These are phyloP conservation scores for Russula griseocarnosa DNA, from an alignment of 768 basidiomycete species.

Conservation along the genomic window DNA sequence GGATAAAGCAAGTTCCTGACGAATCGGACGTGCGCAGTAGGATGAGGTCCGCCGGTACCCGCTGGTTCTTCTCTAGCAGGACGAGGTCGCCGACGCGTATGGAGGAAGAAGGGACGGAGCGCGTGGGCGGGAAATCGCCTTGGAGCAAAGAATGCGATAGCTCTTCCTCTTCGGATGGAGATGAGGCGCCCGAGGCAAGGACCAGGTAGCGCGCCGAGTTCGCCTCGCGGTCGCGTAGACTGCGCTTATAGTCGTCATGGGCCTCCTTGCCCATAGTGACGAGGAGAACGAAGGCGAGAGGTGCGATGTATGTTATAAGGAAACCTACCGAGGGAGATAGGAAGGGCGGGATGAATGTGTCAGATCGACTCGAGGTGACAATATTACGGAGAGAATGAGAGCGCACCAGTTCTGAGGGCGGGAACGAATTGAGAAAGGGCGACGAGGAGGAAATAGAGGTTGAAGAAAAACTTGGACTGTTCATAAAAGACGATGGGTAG, in stretches of 20 bases:
- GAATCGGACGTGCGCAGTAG: conserved; percentile 83
- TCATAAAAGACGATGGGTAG: conserved; percentile 96
- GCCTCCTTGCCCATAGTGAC: conserved; percentile 99
- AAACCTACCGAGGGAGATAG: conserved; percentile 55
- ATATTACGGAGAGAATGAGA: not conserved
- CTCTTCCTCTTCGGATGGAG: conserved; percentile 29
- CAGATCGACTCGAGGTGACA: not conserved
- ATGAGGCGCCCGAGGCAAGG: conserved; percentile 51
- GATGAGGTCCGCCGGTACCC: conserved; percentile 92
- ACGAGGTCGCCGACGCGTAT: conserved; percentile 90
- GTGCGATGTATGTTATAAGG: conserved; percentile 92
- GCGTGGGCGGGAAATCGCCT: conserved; percentile 36
- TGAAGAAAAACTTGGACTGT: conserved; percentile 99
- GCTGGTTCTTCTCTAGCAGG: conserved; percentile 91
- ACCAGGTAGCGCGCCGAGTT: conserved; percentile 90
- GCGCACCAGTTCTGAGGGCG: conserved; percentile 87
- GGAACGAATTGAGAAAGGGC: conserved; percentile 95
- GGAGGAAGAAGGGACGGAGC: conserved; percentile 81
- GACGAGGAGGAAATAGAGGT: conserved; percentile 95
- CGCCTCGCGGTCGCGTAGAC: conserved; percentile 88
- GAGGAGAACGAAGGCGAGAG: conserved; percentile 88
- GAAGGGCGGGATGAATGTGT: not conserved
- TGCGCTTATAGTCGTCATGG: conserved; percentile 95
- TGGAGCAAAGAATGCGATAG: conserved; percentile 29
- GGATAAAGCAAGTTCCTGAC: conserved; percentile 92